phyloP scores from a whole-genome alignment of 2,329 filamentous ascomycete genomes.

The Fusarium palustre region DNA sequence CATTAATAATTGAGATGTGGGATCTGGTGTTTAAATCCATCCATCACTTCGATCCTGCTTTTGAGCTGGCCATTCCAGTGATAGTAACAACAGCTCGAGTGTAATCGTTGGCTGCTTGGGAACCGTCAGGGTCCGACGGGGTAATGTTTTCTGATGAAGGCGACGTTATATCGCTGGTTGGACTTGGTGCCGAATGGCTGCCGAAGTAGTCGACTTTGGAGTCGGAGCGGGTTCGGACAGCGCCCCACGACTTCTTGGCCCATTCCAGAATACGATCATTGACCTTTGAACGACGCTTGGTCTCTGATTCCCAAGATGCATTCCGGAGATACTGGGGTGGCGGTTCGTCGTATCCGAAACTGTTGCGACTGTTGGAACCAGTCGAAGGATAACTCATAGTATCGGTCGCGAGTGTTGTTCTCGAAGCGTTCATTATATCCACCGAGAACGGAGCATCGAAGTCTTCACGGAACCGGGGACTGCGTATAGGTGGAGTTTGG shows the following conservation, averaged over 20 bases:
- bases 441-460: conserved; percentile 56
- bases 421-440: conserved; percentile 50
- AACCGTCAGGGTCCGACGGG: conserved; percentile 31
- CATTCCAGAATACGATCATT: conserved; percentile 52
- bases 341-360: conserved; percentile 44
- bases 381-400: conserved; percentile 45
- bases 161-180: conserved; percentile 34
- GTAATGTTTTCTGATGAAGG: conserved; percentile 34
- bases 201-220: conserved; percentile 43
- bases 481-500: conserved; percentile 42
- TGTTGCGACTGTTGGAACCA: conserved; percentile 40
- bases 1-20: conserved; percentile 22
- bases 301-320: conserved; percentile 47
- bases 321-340: conserved; percentile 43
- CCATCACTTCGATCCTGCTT: conserved; percentile 26
- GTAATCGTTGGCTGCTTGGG: conserved; percentile 15
- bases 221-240: conserved; percentile 44
- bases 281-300: conserved; percentile 47
- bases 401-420: conserved; percentile 46
- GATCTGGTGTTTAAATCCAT: conserved; percentile 4
- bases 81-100: conserved; percentile 29
- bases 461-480: conserved; percentile 54
- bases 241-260: conserved; percentile 51
- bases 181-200: conserved; percentile 22
- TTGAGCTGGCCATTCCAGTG: conserved; percentile 29